Conservation (phyloP, 2,329 filamentous ascomycete genomes). For the Fusarium pseudocircinatum region DNA sequence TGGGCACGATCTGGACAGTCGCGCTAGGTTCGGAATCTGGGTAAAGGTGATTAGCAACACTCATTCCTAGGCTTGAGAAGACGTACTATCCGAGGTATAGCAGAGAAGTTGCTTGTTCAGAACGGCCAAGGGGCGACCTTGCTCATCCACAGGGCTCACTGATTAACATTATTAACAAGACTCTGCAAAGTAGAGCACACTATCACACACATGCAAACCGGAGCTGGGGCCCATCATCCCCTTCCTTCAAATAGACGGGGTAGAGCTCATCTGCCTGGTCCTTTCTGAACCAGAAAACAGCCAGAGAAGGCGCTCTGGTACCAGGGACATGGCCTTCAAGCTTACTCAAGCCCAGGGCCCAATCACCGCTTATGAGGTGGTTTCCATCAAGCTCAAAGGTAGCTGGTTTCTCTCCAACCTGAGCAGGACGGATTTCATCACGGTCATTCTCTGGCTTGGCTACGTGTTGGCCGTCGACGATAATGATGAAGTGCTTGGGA, state of each 20-base stretch:
- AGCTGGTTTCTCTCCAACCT: not conserved
- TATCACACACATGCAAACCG: not conserved
- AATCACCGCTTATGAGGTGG: not conserved
- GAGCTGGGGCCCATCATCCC: not conserved
- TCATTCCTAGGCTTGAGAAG: fast-evolving
- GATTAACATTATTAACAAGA: too few relatives aligned
- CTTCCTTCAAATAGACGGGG: not conserved
- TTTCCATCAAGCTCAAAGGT: not conserved
- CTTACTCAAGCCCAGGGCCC: not conserved
- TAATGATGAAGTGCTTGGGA: not conserved
- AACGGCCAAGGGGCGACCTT: too few relatives aligned
- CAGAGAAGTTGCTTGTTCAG: not conserved
- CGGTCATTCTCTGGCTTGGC: not conserved
- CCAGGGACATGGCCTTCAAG: too few relatives aligned
- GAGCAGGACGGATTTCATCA: not conserved
- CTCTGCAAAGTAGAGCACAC: too few relatives aligned
- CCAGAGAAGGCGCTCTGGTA: not conserved
- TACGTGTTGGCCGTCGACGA: not conserved
- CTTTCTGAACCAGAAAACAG: not conserved
- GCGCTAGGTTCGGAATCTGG: fast-evolving
- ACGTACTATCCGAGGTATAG: not conserved
- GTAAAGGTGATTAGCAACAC: not conserved
- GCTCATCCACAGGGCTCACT: too few relatives aligned
- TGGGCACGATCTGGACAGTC: not conserved
- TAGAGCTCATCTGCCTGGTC: not conserved